phyloP scores from a whole-genome alignment of 2,329 filamentous ascomycete species.

The Colletotrichum aenigma region DNA sequence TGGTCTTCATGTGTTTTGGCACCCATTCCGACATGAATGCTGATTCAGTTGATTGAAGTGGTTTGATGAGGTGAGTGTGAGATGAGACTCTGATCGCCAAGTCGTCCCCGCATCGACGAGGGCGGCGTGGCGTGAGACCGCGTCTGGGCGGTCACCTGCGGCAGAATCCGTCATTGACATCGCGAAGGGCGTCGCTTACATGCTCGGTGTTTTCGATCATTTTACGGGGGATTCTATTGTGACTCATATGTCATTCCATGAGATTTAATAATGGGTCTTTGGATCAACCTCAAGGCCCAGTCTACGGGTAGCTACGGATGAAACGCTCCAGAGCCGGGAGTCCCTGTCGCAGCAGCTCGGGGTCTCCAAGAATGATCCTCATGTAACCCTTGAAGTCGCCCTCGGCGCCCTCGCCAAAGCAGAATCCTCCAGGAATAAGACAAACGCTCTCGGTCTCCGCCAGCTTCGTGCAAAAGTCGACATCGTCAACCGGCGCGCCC shows the following conservation, averaged over 20 bases:
- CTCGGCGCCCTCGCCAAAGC: not conserved
- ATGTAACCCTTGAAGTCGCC: not conserved
- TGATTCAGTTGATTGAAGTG: not conserved
- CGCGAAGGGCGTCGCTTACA: not conserved
- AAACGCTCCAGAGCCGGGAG: not conserved
- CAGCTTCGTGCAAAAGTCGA: not conserved
- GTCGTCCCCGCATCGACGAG: not conserved
- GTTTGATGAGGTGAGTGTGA: not conserved
- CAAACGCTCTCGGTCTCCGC: not conserved
- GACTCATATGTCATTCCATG: not conserved
- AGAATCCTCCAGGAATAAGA: not conserved
- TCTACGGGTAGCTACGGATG: not conserved
- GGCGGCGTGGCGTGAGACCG: not conserved
- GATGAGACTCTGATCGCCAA: not conserved
- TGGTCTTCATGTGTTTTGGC: slow-evolving; percentile 43
- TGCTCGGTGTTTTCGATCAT: not conserved
- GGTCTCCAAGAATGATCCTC: not conserved
- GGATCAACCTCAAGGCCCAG: not conserved
- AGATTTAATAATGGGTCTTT: rapidly evolving
- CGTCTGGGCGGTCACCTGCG: not conserved
- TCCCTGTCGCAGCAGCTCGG: not conserved
- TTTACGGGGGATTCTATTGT: not conserved
- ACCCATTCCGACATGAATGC: slow-evolving; percentile 34
- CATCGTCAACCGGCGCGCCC: not conserved
- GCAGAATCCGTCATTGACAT: not conserved